Base-by-base conservation (phyloP, 306 rosid species). In the Cucurbita moschata region DNA sequence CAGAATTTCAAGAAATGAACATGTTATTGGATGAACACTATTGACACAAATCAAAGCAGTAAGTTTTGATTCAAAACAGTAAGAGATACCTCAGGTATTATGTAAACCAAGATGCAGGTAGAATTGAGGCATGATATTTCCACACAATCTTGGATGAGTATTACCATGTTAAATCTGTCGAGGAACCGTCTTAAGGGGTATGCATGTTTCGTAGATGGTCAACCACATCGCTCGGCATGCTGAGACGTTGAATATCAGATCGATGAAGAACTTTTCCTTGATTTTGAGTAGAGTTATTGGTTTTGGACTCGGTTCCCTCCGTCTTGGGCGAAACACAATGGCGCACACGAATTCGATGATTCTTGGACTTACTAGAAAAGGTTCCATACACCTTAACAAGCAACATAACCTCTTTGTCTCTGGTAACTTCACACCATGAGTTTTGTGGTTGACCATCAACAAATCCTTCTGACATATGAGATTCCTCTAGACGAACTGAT, bases 361-460 rank as follows among this genome's bases (percentile, higher is more conserved):
- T 73, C 81, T 85, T 88, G 51, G 92, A 72, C 73, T 86, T 83
- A 3, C 69, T 78, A 7, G 88, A 56, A 81, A 85, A 85, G 21
- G 82, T 82, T 55, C 97, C 97, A 37, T 49, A 79, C 80, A 93
- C 86, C 85, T 88, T 90, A 62, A 93, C 90, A 70, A 85, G 79
- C 84, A 93, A 81, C 56, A 85, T 79, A 37, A 89, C 94, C 83
- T 93, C 97, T 82, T 83, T 86, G 80, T 93, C 97, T 83, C 83
- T 88, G 60, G 93, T 82, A 61, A 87, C 91, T 83, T 93, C 98
- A 79, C 98, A 93, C 98, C 98, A 93, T 23, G 85, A 82, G 80
- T 87, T 93, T 43, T 85, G 94, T 23, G 88, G 89, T 74, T 83
- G 80, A 26, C 96, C 97, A 76, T 93, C 96, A 44, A 90, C 88